Percentiles rank a stretch among this genome's conserved stretches.
Evolutionary conservation across 305 asterid genomes (phyloP).

Genomic region (Fraxinus albicans): DNA sequence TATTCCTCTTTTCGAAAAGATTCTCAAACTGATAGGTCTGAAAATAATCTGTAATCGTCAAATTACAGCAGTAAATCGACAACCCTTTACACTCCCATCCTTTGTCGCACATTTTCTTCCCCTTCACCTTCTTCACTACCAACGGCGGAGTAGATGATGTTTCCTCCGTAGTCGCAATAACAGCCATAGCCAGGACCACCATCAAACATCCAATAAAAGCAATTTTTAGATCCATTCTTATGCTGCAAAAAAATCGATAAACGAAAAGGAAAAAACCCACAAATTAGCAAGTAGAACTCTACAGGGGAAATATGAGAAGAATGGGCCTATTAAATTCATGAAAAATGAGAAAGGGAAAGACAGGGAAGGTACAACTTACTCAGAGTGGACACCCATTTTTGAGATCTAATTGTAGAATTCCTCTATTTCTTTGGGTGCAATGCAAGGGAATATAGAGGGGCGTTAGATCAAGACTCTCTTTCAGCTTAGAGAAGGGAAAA

Average conservation of each 20-base stretch:
- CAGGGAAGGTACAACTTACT: conserved; percentile 1
- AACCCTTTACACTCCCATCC: conserved; percentile 72
- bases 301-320: background rate
- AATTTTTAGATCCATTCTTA: conserved; percentile 21
- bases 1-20: conserved; percentile 67
- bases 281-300: background rate
- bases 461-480: conserved; percentile 41
- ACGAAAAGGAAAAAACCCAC: background rate
- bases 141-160: conserved; percentile 23
- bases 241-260: conserved; percentile 14
- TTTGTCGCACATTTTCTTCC: conserved; percentile 59
- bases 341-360: conserved; percentile 14
- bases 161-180: conserved; percentile 22
- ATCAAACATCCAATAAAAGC: conserved; percentile 25
- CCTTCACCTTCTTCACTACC: conserved; percentile 51
- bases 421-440: conserved; percentile 35
- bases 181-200: conserved; percentile 21
- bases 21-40: conserved; percentile 73
- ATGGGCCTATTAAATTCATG: conserved; percentile 13
- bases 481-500: conserved; percentile 21
- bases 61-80: conserved; percentile 70
- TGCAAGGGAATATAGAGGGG: conserved; percentile 18
- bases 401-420: conserved; percentile 8
- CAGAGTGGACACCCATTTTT: conserved; percentile 6
- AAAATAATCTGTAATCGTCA: conserved; percentile 68